These are phyloP conservation scores for Beta macrorhiza DNA, from an alignment of 179 eudicot genomes.

Conservation along the genomic window DNA sequence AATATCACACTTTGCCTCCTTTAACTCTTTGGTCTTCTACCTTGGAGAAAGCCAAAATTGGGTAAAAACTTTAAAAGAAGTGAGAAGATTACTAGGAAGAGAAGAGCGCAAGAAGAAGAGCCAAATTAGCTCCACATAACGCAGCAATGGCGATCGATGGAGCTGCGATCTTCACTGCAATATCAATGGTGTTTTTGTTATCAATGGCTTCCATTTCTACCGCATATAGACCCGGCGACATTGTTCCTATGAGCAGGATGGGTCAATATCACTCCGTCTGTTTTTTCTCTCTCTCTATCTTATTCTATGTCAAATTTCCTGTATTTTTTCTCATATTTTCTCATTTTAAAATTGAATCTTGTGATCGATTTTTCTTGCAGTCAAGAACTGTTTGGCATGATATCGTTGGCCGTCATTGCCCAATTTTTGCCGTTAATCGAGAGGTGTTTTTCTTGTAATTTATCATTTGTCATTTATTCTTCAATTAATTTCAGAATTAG, in stretches of 20 bases:
- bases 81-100: too few species aligned
- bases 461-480: not conserved
- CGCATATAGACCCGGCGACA: conserved; percentile 87
- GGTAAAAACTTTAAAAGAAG: too few species aligned
- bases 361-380: conserved; percentile 32
- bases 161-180: conserved; percentile 14
- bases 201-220: conserved; percentile 29
- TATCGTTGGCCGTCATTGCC: conserved; percentile 92
- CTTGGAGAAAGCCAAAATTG: too few species aligned
- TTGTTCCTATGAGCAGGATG: conserved; percentile 87
- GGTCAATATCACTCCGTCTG: conserved; percentile 91
- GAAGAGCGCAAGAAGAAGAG: not conserved
- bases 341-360: not conserved
- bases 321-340: not conserved
- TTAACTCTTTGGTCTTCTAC: too few species aligned
- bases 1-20: too few species aligned
- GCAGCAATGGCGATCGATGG: not conserved
- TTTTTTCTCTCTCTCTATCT: not conserved
- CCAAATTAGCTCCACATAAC: not conserved
- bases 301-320: not conserved
- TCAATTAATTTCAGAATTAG: not conserved
- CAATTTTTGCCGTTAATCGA: conserved; percentile 87
- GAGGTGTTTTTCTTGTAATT: conserved; percentile 49
- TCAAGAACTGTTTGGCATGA: conserved; percentile 92
- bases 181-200: conserved; percentile 2